These are phyloP conservation scores for Rhynchospora breviuscula DNA, from an alignment of 176 grass and related monocot species.

Conservation along the genomic window DNA sequence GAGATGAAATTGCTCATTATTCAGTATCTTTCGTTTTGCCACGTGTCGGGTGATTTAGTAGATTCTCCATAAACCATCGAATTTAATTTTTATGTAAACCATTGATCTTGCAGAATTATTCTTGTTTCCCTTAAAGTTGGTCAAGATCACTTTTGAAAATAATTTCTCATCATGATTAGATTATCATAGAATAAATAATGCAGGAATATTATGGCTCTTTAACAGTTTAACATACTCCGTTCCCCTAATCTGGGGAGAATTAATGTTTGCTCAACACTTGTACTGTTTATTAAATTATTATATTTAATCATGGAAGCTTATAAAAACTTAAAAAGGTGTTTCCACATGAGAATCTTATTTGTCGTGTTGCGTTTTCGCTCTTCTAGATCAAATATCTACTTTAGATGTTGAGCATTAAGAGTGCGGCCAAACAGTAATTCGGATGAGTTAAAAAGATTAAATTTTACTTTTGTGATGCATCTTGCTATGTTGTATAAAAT, in stretches of 20 bases:
- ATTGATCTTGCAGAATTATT: constrained; percentile 16
- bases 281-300: neutral
- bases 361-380: neutral
- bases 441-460: no score
- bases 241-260: neutral
- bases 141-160: constrained; percentile 10
- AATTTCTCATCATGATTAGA: constrained; percentile 15
- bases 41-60: neutral
- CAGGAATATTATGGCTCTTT: neutral
- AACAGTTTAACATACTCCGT: neutral
- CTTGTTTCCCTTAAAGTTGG: neutral
- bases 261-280: neutral
- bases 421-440: neutral
- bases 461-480: no score
- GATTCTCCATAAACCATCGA: neutral
- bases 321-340: neutral
- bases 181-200: neutral
- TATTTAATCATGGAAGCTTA: neutral
- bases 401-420: neutral
- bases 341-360: neutral
- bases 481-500: no score
- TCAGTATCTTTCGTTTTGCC: neutral
- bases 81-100: neutral
- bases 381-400: neutral
- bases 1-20: constrained; percentile 2